These are phyloP conservation scores for Raffaelea albimanens DNA, from an alignment of 2,329 filamentous ascomycete species.

Conservation along the genomic window DNA sequence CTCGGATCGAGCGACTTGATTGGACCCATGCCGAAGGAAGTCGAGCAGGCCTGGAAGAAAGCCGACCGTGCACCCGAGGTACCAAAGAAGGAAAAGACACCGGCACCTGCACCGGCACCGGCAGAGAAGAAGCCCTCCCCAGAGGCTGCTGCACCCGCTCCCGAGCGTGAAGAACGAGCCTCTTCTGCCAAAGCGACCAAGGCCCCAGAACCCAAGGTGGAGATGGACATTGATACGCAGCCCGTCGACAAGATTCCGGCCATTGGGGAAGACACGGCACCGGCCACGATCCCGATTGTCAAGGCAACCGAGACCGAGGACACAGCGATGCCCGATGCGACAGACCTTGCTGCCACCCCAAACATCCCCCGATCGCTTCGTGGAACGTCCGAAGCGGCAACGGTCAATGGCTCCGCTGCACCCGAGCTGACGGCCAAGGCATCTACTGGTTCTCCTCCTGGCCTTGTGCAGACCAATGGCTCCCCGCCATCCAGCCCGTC, in stretches of 20 bases:
- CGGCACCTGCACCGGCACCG: conserved; percentile 9
- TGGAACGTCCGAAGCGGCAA: neutral
- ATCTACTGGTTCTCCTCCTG: conserved; percentile 5
- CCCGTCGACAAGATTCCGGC: neutral
- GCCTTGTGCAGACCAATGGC: conserved; percentile 2
- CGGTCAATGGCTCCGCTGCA: neutral
- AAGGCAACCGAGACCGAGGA: neutral
- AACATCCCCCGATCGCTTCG: conserved; percentile 3
- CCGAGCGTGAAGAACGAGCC: neutral
- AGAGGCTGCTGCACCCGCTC: neutral
- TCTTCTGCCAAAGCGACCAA: conserved; percentile 4
- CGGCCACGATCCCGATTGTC: neutral
- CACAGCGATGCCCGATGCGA: neutral
- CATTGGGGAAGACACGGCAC: neutral
- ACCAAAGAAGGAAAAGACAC: conserved; percentile 4
- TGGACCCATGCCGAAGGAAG: conserved; percentile 27
- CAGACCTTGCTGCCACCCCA: neutral
- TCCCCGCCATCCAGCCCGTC: conserved; percentile 34
- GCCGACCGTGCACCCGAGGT: conserved; percentile 5
- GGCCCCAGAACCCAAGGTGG: conserved; percentile 25
- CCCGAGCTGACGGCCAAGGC: neutral
- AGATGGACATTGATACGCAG: conserved; percentile 23
- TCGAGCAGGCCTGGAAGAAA: conserved; percentile 16
- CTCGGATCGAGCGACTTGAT: conserved; percentile 35
- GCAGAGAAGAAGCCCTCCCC: neutral